These are phyloP conservation scores for Mortierella sp. DNA, from an alignment of 371 early-diverging fungal genomes.

Conservation along the genomic window DNA sequence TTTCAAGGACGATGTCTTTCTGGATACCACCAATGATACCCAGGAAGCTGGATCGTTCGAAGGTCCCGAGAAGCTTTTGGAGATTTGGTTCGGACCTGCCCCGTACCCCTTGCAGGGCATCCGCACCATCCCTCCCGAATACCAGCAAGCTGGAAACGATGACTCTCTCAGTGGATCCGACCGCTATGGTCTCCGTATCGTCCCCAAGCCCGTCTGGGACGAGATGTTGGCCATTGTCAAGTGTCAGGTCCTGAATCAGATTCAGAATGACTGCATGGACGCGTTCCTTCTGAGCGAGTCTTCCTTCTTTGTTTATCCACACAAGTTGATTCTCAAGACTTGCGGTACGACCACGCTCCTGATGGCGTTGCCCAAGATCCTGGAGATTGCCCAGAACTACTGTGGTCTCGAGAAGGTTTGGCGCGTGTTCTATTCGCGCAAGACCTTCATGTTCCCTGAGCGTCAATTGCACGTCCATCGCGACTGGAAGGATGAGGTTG, in stretches of 20 bases:
- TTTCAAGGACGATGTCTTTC: slow-evolving; percentile 45
- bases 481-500: slow-evolving; percentile 91
- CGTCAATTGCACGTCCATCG: slow-evolving; percentile 89
- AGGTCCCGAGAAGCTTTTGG: slow-evolving; percentile 97
- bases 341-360: slow-evolving; percentile 96
- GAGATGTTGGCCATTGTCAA: slow-evolving; percentile 92
- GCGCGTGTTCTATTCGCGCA: slow-evolving; percentile 94
- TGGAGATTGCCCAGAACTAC: slow-evolving; percentile 82
- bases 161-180: slow-evolving; percentile 51
- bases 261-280: slow-evolving; percentile 80
- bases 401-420: slow-evolving; percentile 79
- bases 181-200: slow-evolving; percentile 76
- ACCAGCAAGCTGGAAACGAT: slow-evolving; percentile 29
- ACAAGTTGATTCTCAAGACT: slow-evolving; percentile 95
- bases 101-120: slow-evolving; percentile 56
- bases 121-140: slow-evolving; percentile 37
- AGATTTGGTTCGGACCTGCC: slow-evolving; percentile 88
- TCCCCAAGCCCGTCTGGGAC: slow-evolving; percentile 84
- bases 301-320: slow-evolving; percentile 95
- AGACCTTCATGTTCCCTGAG: slow-evolving; percentile 96
- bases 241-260: slow-evolving; percentile 88
- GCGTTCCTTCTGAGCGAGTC: slow-evolving; percentile 95
- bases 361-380: slow-evolving; percentile 82
- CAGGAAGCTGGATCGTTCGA: slow-evolving; percentile 70
- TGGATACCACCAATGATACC: slow-evolving; percentile 48